Base-by-base conservation (phyloP, 2,329 filamentous ascomycete genomes). In the Tolypocladium cylindrosporum region DNA sequence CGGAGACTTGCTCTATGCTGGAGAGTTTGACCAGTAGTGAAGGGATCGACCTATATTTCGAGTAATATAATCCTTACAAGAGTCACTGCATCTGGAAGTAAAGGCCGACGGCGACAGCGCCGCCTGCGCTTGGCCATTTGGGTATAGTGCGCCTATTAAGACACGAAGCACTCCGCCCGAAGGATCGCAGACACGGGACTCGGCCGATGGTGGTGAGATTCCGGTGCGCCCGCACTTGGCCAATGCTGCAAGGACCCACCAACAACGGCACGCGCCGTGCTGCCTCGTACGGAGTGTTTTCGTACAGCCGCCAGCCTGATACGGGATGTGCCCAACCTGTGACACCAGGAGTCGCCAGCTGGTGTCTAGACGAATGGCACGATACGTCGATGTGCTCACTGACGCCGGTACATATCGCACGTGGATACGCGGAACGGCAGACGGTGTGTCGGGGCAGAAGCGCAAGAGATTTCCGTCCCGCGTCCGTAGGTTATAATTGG, bases 1-100 rank as follows among this genome's bases (percentile, higher is more conserved):
- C 0, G 69, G 66, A 0, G 77, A 78, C n/a, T 57, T 79, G 3
- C 68, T 80, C 0, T 75, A 79, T 45, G 77, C 77, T 1, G 77
- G 77, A 2, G 68, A 75, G 16, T 79, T 72, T 60, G 68, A 71
- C 1, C 62, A 66, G 58, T 65, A 34, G 60, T 11, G 19, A 19
- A 5, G 34, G 16, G 27, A 5, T 31, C 27, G 6, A 31, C 27
- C 27, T 31, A 31, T 31, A 31, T 31, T 31, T 31, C 6, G 4
- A 31, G 27, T 31, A 31, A 31, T 31, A 31, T 6, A 31, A 31
- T 31, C 27, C 27, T 31, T 6, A 31, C 27, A 31, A 31, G 27
- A 31, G 27, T 3, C 27, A 31, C 27, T 31, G 27, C 27, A 31
- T 31, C 27, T 31, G 27, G 27, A 31, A 2, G 27, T 31, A 31